phyloP scores from a whole-genome alignment of 2,329 filamentous ascomycete species.

The Geosmithia putterillii region DNA sequence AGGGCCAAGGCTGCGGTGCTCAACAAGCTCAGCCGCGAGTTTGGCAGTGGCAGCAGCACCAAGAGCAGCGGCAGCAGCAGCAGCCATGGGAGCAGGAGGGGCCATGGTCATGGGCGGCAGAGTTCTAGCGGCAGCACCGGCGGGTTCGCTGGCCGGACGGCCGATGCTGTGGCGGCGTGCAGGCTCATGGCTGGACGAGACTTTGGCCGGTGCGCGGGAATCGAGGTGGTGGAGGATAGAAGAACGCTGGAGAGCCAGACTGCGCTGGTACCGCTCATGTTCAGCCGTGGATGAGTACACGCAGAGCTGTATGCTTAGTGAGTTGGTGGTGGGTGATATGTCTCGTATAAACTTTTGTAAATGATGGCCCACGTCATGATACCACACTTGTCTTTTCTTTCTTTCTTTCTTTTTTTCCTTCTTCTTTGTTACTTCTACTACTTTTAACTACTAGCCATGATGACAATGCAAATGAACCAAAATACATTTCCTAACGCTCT shows the following conservation, averaged over 20 bases:
- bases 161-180: slow-evolving; percentile 20
- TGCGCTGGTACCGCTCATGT: slow-evolving; percentile 47
- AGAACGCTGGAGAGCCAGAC: slow-evolving; percentile 38
- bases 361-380: slow-evolving; percentile 9
- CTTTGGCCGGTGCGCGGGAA: slow-evolving; percentile 12
- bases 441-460: no score
- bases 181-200: slow-evolving; percentile 15
- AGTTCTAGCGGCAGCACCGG: neutral
- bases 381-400: slow-evolving; percentile 6
- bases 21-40: slow-evolving; percentile 44
- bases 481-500: no score
- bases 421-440: slow-evolving; percentile 5
- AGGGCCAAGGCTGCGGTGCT: slow-evolving; percentile 50
- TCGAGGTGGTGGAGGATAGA: slow-evolving; percentile 27
- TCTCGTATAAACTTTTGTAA: slow-evolving; percentile 3
- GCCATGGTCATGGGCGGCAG: neutral
- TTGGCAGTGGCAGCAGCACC: slow-evolving; percentile 9
- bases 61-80: neutral
- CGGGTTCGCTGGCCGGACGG: slow-evolving; percentile 11
- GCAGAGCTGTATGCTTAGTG: neutral
- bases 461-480: neutral
- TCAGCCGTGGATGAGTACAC: slow-evolving; percentile 28
- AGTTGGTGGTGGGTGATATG: neutral
- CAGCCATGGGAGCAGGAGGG: neutral
- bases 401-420: slow-evolving; percentile 7